These are phyloP conservation scores for Lactuca saligna DNA, from an alignment of 129 eudicot species.

Conservation along the genomic window DNA sequence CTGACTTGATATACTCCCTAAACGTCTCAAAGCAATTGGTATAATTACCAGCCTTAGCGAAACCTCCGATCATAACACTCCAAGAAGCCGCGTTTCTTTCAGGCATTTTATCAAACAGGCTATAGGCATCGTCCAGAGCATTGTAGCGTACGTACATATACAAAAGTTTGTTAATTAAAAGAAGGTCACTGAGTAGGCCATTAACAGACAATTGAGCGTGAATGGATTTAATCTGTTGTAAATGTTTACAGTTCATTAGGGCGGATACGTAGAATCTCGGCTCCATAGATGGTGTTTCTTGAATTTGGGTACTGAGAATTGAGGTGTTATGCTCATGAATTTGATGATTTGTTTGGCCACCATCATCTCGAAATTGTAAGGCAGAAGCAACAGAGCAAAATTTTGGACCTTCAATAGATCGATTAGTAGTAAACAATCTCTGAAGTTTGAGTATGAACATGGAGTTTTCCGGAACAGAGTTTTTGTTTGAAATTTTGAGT, in stretches of 20 bases:
- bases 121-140: slow-evolving; percentile 40
- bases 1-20: slow-evolving; percentile 58
- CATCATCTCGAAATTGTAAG: slow-evolving; percentile 13
- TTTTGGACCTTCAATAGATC: slow-evolving; percentile 11
- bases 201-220: slow-evolving; percentile 43
- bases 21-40: slow-evolving; percentile 46
- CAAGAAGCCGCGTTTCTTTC: slow-evolving; percentile 58
- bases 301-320: slow-evolving; percentile 23
- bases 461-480: neutral
- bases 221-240: slow-evolving; percentile 36
- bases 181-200: slow-evolving; percentile 42
- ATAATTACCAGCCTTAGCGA: slow-evolving; percentile 49
- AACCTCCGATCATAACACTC: slow-evolving; percentile 81
- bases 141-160: slow-evolving; percentile 36
- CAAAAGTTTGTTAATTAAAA: slow-evolving; percentile 48
- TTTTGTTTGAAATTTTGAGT: no score
- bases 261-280: slow-evolving; percentile 43
- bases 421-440: slow-evolving; percentile 4
- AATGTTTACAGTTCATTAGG: slow-evolving; percentile 40
- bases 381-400: slow-evolving; percentile 29
- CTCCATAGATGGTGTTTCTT: slow-evolving; percentile 27
- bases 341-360: slow-evolving; percentile 17
- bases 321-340: slow-evolving; percentile 24
- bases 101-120: slow-evolving; percentile 49
- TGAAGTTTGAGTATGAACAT: slow-evolving; percentile 36